phyloP scores from a whole-genome alignment of 192 early-diverging fungal genomes.

The Coemansia sp. region DNA sequence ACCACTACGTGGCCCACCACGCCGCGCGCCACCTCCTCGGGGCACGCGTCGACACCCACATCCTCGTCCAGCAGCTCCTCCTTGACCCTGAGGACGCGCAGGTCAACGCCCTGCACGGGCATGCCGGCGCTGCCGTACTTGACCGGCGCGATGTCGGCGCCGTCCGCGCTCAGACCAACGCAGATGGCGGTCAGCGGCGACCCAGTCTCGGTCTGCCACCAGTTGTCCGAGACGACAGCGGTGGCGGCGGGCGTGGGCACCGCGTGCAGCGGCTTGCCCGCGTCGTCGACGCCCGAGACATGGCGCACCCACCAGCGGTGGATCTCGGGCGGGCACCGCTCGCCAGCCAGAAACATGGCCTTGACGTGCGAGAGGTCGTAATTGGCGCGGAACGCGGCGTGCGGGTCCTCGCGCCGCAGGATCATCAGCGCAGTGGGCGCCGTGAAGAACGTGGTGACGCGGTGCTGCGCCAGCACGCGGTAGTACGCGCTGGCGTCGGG shows the following conservation, averaged over 20 bases:
- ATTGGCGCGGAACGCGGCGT: conserved; percentile 57
- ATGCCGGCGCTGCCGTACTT: conserved; percentile 79
- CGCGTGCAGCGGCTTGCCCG: conserved; percentile 23
- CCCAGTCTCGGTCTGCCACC: conserved; percentile 90
- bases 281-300: conserved; percentile 43
- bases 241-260: conserved; percentile 37
- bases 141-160: conserved; percentile 38
- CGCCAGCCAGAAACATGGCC: conserved; percentile 78
- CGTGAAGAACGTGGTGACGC: conserved; percentile 73
- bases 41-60: conserved; percentile 30
- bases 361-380: conserved; percentile 69
- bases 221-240: conserved; percentile 78
- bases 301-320: conserved; percentile 59
- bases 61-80: conserved; percentile 59
- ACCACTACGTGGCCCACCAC: conserved; percentile 80
- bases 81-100: conserved; percentile 63
- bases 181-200: conserved; percentile 78
- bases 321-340: conserved; percentile 82
- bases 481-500: conserved; percentile 83
- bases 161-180: conserved; percentile 56
- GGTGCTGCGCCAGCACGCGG: conserved; percentile 76
- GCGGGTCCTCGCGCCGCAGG: conserved; percentile 77
- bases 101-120: conserved; percentile 74
- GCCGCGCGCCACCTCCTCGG: conserved; percentile 55
- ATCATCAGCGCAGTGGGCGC: conserved; percentile 86